Base-by-base conservation (phyloP, 495 filamentous ascomycete genomes). In the Massariosphaeria phaeospora region DNA sequence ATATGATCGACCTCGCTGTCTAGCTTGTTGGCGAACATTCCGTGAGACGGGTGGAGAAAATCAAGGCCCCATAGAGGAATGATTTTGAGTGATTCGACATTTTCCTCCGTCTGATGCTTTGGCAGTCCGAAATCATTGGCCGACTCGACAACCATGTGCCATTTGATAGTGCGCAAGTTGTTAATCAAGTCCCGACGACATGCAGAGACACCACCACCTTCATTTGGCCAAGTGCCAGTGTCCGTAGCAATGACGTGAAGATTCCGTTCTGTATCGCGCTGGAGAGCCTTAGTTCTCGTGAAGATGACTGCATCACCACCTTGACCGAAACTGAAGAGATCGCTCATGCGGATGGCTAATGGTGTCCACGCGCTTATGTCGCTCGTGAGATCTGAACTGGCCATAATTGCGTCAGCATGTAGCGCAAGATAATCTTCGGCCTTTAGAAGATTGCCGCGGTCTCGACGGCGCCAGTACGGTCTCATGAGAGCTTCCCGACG, bases 101-200 rank as follows among this genome's bases (percentile, higher is more conserved):
- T 85, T 59, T 76, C 74, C 64, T 85, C 82, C 0, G 80, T 81
- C 64, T 85, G 82, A 61, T 83, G 79, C 48, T 82, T 82, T 3
- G 82, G 82, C 9, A 84, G 67, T 10, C 82, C 82, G 54, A 77
- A 84, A 52, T 85, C 82, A 55, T 82, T 84, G 8, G 80, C 82
- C 2, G 79, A 77, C 63, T 85, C 82, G 40, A 79, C 82, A 29
- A 85, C 72, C 70, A 85, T 80, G 55, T 85, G 81, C 75, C 81
- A 83, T 49, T 77, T 77, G 51, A 85, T 80, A 0, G 78, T 79
- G 21, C 70, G 67, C 48, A 83, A 73, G 21, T 78, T 77, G 62
- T 84, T 82, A 67, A 85, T 80, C 71, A 85, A 74, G 57, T 85
- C 82, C 47, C 82, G 71, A n/a, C 82, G 78, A 68, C 82, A 85